Conservation (phyloP, 306 rosid species). For the Trichosanthes cucumerina region DNA sequence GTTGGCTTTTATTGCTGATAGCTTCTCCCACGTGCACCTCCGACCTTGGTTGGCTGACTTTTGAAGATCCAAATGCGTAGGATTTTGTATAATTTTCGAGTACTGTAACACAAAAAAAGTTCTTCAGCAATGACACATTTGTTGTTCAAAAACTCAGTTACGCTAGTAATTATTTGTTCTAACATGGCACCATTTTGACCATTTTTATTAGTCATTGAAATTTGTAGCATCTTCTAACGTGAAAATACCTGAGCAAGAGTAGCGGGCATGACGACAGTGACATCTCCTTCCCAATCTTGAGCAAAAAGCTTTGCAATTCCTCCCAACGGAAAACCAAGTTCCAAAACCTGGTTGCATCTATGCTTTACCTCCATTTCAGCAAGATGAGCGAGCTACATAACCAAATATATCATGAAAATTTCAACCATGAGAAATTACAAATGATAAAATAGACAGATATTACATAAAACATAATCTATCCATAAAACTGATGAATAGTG, state of each 20-base stretch:
- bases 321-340: conserved; percentile 88
- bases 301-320: conserved; percentile 89
- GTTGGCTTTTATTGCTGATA: conserved; percentile 88
- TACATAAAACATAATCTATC: neutral
- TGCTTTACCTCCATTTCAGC: conserved; percentile 95
- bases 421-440: neutral
- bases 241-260: conserved; percentile 81
- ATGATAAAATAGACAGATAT: neutral
- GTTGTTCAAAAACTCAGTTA: neutral
- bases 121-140: neutral
- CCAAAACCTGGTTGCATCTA: conserved; percentile 78
- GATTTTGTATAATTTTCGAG: conserved; percentile 82
- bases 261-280: conserved; percentile 95
- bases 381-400: conserved; percentile 87
- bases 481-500: neutral
- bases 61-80: conserved; percentile 79
- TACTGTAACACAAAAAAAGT: conserved; percentile 32
- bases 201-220: neutral
- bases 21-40: conserved; percentile 98
- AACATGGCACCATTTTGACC: neutral
- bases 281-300: conserved; percentile 99
- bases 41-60: conserved; percentile 97
- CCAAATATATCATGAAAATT: neutral
- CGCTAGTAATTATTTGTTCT: neutral
- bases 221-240: neutral